Conservation (phyloP, 2,329 filamentous ascomycete species). For the Pyrenophora tritici-repentis region DNA sequence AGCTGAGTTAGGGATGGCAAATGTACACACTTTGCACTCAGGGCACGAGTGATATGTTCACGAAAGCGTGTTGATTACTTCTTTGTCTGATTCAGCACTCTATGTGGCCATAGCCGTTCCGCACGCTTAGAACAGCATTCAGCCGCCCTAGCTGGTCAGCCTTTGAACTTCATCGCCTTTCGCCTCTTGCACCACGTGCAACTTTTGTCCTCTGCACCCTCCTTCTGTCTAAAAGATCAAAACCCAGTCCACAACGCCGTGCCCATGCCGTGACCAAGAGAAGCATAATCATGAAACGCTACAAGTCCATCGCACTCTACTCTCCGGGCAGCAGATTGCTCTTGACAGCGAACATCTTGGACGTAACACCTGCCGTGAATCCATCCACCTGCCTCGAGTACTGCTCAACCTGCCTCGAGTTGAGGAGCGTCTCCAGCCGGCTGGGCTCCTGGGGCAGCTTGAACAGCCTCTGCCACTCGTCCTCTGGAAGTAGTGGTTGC, state of each 20-base stretch:
- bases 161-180: slow-evolving; percentile 8
- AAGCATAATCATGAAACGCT: slow-evolving; percentile 40
- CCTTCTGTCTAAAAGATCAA: slow-evolving; percentile 26
- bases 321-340: slow-evolving; percentile 67
- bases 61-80: slow-evolving; percentile 25
- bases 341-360: slow-evolving; percentile 98
- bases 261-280: slow-evolving; percentile 46
- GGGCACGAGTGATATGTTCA: slow-evolving; percentile 5
- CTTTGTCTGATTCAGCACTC: slow-evolving; percentile 36
- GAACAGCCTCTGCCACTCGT: slow-evolving; percentile 98
- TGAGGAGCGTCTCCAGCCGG: slow-evolving; percentile 89
- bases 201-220: slow-evolving; percentile 15
- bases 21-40: slow-evolving; percentile 1
- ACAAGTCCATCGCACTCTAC: slow-evolving; percentile 23
- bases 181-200: slow-evolving; percentile 4
- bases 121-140: slow-evolving; percentile 22
- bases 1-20: not conserved
- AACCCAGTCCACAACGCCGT: slow-evolving; percentile 43
- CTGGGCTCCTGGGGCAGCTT: slow-evolving; percentile 96
- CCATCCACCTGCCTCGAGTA: slow-evolving; percentile 97
- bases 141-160: slow-evolving; percentile 13
- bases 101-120: slow-evolving; percentile 22
- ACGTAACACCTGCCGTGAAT: slow-evolving; percentile 86
- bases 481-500: slow-evolving; percentile 86
- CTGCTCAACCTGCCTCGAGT: slow-evolving; percentile 95